Percentiles rank a stretch among this genome's conserved stretches.
These are phyloP conservation scores for Ulvella scutata DNA, from an alignment of 139 green algal species.

Conservation along the genomic window DNA sequence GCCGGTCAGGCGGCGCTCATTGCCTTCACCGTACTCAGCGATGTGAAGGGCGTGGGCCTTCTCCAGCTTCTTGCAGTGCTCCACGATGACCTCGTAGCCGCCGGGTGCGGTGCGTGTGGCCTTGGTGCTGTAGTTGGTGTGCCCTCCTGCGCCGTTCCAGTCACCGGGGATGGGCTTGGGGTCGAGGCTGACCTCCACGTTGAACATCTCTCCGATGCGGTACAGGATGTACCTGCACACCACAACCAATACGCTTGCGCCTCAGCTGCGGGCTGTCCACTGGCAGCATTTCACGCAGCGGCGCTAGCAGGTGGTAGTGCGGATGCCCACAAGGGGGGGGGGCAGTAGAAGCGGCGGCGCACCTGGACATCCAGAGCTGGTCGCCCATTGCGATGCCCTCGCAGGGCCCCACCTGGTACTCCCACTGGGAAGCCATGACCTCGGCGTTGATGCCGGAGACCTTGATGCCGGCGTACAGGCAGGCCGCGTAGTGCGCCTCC, in stretches of 20 bases:
- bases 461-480: constrained; percentile 80
- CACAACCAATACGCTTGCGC: constrained; percentile 6
- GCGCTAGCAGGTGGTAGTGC: neutral
- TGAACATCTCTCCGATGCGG: constrained; percentile 79
- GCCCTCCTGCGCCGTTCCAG: constrained; percentile 95
- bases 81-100: constrained; percentile 77
- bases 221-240: constrained; percentile 74
- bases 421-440: constrained; percentile 97
- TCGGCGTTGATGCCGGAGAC: constrained; percentile 92
- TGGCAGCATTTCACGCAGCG: neutral
- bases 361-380: constrained; percentile 85
- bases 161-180: constrained; percentile 95
- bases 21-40: constrained; percentile 77
- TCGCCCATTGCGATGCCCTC: constrained; percentile 77
- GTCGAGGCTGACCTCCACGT: constrained; percentile 84
- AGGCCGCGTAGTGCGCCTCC: constrained; percentile 85
- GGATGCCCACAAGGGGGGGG: neutral
- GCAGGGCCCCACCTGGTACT: constrained; percentile 94
- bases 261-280: constrained; percentile 24
- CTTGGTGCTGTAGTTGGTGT: constrained; percentile 95
- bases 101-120: constrained; percentile 45
- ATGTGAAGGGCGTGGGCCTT: constrained; percentile 69
- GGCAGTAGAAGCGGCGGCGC: neutral
- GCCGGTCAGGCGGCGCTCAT: constrained; percentile 93
- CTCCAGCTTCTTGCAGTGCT: constrained; percentile 78